Evolutionary conservation across 2,329 filamentous ascomycete genomes (phyloP), one percentile per base, ranked within the genome.

Genomic region (Aspergillus quadricinctus): DNA sequence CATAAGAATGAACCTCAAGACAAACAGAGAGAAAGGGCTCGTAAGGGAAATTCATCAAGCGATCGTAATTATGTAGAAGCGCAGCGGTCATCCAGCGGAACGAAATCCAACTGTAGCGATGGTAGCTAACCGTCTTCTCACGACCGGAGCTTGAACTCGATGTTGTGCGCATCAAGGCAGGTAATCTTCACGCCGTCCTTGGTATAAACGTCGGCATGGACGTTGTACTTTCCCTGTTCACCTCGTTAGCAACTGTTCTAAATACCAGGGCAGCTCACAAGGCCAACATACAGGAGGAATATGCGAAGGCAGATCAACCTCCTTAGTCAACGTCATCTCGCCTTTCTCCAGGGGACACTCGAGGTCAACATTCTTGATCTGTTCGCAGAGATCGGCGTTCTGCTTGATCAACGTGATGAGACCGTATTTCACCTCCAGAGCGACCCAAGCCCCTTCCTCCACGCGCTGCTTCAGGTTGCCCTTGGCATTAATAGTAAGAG

Each of bases 401-500:
- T 89, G 89, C 74, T 84, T 90, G 75, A 99, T 85, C 62, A 99
- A 83, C 54, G 86, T 89, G 74, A 99, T 97, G 63, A 96, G 81
- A 58, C 93, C 93, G 75, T 96, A 97, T 78, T 96, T 97, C 77
- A 99, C 93, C 64, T 87, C 83, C 43, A 99, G 74, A 49, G 88
- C 81, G 60, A 97, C 88, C 66, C 89, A 90, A 58, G 93, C 90
- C 57, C 91, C 93, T 57, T 91, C 73, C 54, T 86, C 83, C 62
- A 99, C 86, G 52, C 81, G 76, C 69, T 95, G 77, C 64, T 81
- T 82, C 61, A 97, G 83, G n/a, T 78, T 84, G 56, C 93, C 94
- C 31, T 78, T 81, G 49, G 92, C 94, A 62, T 85, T 84, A 78
- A 99, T 96, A 57, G 81, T 80, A 53, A 99, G 86, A 21, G 83